Percentiles rank a stretch among this genome's conserved stretches.
These are phyloP conservation scores for Coemansia sp. DNA, from an alignment of 192 early-diverging fungal species.

Conservation along the genomic window DNA sequence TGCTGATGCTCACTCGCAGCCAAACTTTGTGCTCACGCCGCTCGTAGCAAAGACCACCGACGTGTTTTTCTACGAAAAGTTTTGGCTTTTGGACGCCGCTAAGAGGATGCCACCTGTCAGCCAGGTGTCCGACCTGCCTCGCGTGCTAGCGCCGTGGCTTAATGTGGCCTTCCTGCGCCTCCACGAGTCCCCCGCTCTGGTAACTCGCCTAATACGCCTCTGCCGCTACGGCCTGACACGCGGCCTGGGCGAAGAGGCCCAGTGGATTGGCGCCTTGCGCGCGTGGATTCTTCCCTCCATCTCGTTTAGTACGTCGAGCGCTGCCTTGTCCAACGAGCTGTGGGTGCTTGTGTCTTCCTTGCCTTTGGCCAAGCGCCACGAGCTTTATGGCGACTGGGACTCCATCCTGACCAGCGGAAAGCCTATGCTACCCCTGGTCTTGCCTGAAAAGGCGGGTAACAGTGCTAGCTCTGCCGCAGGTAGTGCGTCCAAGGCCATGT, in stretches of 20 bases:
- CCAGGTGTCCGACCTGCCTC: conserved; percentile 24
- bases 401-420: conserved; percentile 24
- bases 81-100: conserved; percentile 39
- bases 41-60: conserved; percentile 24
- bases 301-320: conserved; percentile 32
- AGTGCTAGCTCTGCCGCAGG: not conserved
- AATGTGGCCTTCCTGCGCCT: conserved; percentile 38
- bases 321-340: conserved; percentile 49
- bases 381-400: conserved; percentile 39
- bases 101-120: conserved; percentile 14
- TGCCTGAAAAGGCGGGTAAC: not conserved
- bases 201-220: conserved; percentile 39
- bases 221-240: conserved; percentile 31
- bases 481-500: conserved; percentile 28
- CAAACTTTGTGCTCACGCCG: conserved; percentile 29
- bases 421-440: conserved; percentile 19
- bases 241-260: conserved; percentile 3
- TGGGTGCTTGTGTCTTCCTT: conserved; percentile 40
- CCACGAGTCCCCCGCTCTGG: conserved; percentile 22
- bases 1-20: not conserved
- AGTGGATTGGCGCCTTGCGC: conserved; percentile 36
- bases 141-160: conserved; percentile 46
- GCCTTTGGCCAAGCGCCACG: conserved; percentile 32
- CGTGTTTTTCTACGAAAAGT: conserved; percentile 49
- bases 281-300: conserved; percentile 48